These are phyloP conservation scores for Dianthus caryophyllus DNA, from an alignment of 148 eudicot genomes.

Conservation along the genomic window DNA sequence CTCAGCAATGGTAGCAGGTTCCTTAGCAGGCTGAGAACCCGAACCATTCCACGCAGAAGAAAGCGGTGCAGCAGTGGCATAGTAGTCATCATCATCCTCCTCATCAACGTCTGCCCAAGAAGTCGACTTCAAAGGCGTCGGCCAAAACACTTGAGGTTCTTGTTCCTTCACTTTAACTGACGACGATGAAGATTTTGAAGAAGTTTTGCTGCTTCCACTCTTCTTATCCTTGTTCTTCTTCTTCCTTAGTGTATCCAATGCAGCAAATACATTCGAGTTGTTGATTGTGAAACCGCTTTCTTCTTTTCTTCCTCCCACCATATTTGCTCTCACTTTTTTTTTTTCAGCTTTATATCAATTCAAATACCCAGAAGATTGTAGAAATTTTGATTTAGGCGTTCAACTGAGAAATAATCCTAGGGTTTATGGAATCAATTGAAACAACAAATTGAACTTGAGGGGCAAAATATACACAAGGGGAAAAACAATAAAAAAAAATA, in stretches of 20 bases:
- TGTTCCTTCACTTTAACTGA: conserved; percentile 28
- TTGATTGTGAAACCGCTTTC: conserved; percentile 56
- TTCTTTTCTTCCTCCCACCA: conserved; percentile 68
- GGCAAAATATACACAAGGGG: no score
- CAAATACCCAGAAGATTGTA: neutral
- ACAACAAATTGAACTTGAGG: neutral
- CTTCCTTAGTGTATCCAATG: conserved; percentile 69
- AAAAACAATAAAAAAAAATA: no score
- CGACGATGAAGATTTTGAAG: conserved; percentile 26
- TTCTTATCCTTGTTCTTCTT: conserved; percentile 73
- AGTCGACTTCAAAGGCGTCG: conserved; percentile 54
- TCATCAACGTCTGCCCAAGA: conserved; percentile 99
- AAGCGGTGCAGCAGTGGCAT: conserved; percentile 80
- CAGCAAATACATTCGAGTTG: conserved; percentile 81
- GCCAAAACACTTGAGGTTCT: conserved; percentile 60
- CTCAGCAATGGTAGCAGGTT: conserved; percentile 36
- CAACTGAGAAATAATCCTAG: no score
- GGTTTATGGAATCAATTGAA: neutral
- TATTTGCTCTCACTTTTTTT: conserved; percentile 15
- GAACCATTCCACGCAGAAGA: conserved; percentile 51
- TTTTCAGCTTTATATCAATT: neutral
- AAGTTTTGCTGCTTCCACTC: conserved; percentile 33
- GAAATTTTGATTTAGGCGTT: no score
- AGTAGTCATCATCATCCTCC: conserved; percentile 90
- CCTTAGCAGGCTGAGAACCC: conserved; percentile 12